A percentile compares a stretch with the other conserved stretches of the same genome.
Conservation (phyloP, 2,329 filamentous ascomycete genomes). For the Trichoderma lentiforme region DNA sequence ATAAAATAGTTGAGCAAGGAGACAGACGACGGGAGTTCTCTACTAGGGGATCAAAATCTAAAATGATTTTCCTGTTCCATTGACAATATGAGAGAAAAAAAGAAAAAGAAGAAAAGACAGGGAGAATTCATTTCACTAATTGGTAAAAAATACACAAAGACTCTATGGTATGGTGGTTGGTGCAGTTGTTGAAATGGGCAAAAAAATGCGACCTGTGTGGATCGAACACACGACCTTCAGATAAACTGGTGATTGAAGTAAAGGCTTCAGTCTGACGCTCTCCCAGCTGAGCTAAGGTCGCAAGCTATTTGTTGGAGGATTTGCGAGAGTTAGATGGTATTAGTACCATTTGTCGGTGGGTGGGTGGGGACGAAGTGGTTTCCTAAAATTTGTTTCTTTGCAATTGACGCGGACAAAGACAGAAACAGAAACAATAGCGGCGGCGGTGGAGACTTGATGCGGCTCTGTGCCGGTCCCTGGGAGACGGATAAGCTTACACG, state of each 20-base stretch:
- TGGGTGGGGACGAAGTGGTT: neutral
- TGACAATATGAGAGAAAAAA: no score
- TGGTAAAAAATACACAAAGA: neutral
- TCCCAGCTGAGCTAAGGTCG: constrained; percentile 31
- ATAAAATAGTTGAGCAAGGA: neutral
- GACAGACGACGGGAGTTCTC: neutral
- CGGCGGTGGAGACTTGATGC: neutral
- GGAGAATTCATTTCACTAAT: neutral
- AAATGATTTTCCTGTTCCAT: no score
- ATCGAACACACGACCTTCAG: constrained; percentile 31
- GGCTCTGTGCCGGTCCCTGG: constrained; percentile 1
- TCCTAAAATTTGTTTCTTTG: neutral
- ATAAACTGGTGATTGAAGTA: constrained; percentile 30
- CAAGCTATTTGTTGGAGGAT: constrained; percentile 16
- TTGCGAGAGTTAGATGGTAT: neutral
- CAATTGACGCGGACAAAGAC: neutral
- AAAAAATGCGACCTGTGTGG: constrained; percentile 29
- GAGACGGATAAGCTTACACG: neutral
- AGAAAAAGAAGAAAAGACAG: neutral
- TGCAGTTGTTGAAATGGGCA: neutral
- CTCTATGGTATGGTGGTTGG: neutral
- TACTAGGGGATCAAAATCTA: neutral
- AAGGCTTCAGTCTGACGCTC: constrained; percentile 29
- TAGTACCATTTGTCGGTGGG: neutral
- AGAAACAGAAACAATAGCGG: neutral